These are phyloP conservation scores for Aspergillus indologenus DNA, from an alignment of 495 filamentous ascomycete genomes.

Conservation along the genomic window DNA sequence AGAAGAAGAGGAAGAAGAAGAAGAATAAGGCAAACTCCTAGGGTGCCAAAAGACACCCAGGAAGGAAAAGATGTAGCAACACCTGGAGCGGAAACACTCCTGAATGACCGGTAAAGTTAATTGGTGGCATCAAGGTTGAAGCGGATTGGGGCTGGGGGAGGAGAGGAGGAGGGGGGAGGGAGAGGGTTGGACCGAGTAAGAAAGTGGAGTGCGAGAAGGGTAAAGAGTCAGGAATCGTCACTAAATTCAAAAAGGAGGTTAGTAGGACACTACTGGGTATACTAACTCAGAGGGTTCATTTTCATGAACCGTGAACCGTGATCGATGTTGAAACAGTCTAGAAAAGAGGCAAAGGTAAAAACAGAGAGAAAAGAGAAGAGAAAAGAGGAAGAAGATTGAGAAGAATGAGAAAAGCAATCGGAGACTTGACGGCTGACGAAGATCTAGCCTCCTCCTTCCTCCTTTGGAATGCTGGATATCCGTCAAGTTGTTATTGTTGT, in stretches of 20 bases:
- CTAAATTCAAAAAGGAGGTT: background rate
- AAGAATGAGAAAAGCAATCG: background rate
- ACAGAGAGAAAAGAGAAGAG: background rate
- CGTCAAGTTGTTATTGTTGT: background rate
- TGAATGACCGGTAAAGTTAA: conserved; percentile 22
- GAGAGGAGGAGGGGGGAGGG: conserved; percentile 7
- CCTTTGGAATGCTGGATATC: background rate
- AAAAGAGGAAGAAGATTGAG: background rate
- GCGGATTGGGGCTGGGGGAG: conserved; percentile 10
- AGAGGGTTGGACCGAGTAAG: background rate
- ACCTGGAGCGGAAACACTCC: conserved; percentile 12
- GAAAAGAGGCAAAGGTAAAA: background rate
- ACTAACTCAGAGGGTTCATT: background rate
- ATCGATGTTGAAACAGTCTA: background rate
- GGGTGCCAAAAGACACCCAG: conserved; percentile 4
- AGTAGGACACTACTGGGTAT: background rate
- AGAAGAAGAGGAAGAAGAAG: background rate
- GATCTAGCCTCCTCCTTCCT: background rate
- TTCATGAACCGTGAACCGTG: background rate
- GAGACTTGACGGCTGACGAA: background rate
- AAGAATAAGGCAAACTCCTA: conserved; percentile 1
- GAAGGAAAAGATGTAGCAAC: conserved; percentile 4
- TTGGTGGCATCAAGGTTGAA: conserved; percentile 21
- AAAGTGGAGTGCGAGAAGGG: conserved; percentile 1
- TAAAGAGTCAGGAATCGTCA: background rate